A percentile compares a stretch with the other conserved stretches of the same genome.
These are phyloP conservation scores for Brassica balearica DNA, from an alignment of 441 rosid genomes.

Conservation along the genomic window DNA sequence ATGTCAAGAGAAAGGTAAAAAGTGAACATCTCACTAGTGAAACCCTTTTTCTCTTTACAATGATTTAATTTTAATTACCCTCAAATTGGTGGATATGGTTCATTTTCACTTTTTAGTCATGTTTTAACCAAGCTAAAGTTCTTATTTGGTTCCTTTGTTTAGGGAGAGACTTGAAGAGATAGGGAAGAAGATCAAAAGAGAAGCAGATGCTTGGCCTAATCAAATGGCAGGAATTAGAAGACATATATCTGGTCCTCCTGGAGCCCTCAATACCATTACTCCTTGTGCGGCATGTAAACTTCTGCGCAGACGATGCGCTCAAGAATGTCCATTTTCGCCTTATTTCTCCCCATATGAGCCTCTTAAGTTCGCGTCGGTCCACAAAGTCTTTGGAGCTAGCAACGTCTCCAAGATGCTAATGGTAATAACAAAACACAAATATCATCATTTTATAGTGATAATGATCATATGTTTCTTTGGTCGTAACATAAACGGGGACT, in stretches of 20 bases:
- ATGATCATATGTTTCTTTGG: neutral
- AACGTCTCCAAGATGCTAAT: constrained; percentile 81
- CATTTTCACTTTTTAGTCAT: constrained; percentile 7
- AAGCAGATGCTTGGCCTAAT: constrained; percentile 66
- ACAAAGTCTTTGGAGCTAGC: constrained; percentile 81
- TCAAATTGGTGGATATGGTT: constrained; percentile 34
- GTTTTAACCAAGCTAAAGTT: too few species aligned
- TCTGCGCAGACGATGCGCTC: constrained; percentile 74
- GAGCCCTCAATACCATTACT: constrained; percentile 82
- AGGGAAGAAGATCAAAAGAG: constrained; percentile 89
- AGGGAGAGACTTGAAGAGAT: constrained; percentile 93
- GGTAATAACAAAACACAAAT: constrained; percentile 49
- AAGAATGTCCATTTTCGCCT: constrained; percentile 81
- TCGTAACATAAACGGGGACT: neutral
- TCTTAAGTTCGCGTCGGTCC: constrained; percentile 77
- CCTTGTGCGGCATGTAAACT: constrained; percentile 88
- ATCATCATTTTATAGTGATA: neutral
- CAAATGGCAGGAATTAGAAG: constrained; percentile 67
- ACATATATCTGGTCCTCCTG: constrained; percentile 75
- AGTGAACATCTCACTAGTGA: constrained; percentile 32
- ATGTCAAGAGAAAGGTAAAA: constrained; percentile 95
- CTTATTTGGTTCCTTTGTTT: neutral
- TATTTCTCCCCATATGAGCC: constrained; percentile 82
- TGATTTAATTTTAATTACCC: constrained; percentile 3
- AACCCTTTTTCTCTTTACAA: constrained; percentile 20